Conservation (phyloP, 768 basidiomycete genomes). For the Cystofilobasidium bisporidii region DNA sequence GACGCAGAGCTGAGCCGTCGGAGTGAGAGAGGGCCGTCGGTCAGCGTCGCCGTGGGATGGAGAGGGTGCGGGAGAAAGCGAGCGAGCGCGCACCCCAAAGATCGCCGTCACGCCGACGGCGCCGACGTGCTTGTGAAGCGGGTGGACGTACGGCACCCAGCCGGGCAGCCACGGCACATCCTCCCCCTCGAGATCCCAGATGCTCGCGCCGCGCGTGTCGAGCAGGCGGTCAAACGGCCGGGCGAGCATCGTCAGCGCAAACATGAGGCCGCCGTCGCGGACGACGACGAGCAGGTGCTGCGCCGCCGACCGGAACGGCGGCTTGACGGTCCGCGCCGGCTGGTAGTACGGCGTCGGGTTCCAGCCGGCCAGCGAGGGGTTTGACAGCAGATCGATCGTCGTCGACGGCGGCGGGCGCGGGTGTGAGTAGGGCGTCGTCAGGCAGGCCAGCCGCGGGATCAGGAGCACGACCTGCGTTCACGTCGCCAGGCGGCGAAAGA, state of each 20-base stretch:
- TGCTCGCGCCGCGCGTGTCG: neutral
- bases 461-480: conserved; percentile 12
- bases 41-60: too few relatives aligned
- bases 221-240: neutral
- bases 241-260: neutral
- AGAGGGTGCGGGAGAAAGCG: neutral
- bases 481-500: neutral
- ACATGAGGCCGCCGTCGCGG: neutral
- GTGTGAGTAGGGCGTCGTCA: conserved; percentile 14
- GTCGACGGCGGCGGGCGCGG: conserved; percentile 9
- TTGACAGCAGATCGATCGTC: conserved; percentile 22
- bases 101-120: neutral
- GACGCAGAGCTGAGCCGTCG: conserved; percentile 6
- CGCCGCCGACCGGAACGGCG: neutral
- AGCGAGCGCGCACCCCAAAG: conserved; percentile 8
- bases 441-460: conserved; percentile 17
- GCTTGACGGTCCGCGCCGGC: neutral
- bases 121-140: neutral
- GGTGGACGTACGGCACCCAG: neutral
- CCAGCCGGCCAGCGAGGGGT: conserved; percentile 20
- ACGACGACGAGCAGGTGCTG: neutral
- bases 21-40: neutral
- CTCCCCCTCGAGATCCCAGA: neutral
- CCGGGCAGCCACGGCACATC: neutral
- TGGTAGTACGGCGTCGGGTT: conserved; percentile 11